phyloP scores from a whole-genome alignment of 768 basidiomycete species.

The Trametes punicea region DNA sequence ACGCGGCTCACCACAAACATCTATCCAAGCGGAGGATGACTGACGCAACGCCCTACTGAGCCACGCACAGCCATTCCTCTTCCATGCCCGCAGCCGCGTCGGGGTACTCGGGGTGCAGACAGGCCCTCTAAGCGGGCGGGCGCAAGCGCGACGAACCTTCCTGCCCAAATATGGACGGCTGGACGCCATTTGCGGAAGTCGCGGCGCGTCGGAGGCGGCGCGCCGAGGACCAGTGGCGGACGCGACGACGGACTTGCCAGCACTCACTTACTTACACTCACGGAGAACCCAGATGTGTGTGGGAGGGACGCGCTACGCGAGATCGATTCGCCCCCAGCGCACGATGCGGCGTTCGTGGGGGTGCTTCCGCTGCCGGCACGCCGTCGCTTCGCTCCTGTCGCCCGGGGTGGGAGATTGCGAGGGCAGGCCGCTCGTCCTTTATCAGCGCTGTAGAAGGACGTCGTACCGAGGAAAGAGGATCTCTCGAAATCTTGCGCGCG shows the following conservation, averaged over 20 bases:
- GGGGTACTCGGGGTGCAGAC: not conserved
- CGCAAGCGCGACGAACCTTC: constrained; percentile 9
- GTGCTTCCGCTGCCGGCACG: not conserved
- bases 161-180: constrained; percentile 13
- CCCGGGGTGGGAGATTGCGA: not conserved
- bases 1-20: too few relatives aligned
- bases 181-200: constrained; percentile 6
- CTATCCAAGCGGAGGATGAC: not conserved
- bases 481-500: too few relatives aligned
- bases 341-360: not conserved
- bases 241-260: too few relatives aligned
- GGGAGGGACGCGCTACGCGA: constrained; percentile 3
- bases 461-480: too few relatives aligned
- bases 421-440: too few relatives aligned
- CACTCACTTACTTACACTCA: too few relatives aligned
- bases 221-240: not conserved
- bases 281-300: not conserved
- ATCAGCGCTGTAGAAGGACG: too few relatives aligned
- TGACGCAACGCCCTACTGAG: not conserved
- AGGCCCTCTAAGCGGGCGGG: not conserved
- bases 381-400: not conserved
- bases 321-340: not conserved
- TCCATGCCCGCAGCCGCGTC: not conserved
- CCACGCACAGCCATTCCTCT: not conserved
- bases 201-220: too few relatives aligned